Evolutionary conservation across 805 yeast species (phyloP).

Genomic region (Barnettozyma pratensis): DNA sequence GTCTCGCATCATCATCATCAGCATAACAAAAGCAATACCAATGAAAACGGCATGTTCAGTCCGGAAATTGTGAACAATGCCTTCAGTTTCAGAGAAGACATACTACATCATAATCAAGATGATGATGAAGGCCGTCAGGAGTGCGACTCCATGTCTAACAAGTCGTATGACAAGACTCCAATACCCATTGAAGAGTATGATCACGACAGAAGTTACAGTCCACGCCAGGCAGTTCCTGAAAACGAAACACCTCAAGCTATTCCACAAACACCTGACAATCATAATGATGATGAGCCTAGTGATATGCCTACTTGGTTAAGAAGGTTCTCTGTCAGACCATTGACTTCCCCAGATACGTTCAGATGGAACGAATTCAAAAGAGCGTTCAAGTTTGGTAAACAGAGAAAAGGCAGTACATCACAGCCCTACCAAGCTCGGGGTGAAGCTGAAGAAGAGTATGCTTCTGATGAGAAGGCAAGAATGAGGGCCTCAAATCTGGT

Average conservation of each 20-base stretch:
- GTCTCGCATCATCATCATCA: background rate
- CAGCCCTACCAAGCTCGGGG: background rate
- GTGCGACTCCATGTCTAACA: background rate
- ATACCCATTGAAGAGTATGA: background rate
- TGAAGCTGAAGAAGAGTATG: conserved; percentile 7
- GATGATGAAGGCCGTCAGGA: conserved; percentile 22
- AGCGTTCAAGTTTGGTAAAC: conserved; percentile 22
- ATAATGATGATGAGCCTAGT: conserved; percentile 1
- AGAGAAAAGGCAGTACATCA: background rate
- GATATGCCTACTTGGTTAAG: conserved; percentile 24
- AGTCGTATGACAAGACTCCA: conserved; percentile 8
- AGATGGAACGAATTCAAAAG: conserved; percentile 25
- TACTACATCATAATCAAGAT: conserved; percentile 17
- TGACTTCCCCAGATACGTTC: conserved; percentile 7
- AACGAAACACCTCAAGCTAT: background rate
- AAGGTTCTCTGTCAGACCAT: conserved; percentile 15
- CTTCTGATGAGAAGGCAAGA: conserved; percentile 22
- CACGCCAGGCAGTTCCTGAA: background rate
- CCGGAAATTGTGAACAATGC: conserved; percentile 11
- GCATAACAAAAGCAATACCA: background rate
- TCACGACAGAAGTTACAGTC: background rate
- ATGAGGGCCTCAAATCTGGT: conserved; percentile 39
- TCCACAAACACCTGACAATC: background rate
- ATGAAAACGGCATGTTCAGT: conserved; percentile 12
- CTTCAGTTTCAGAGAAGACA: conserved; percentile 8